phyloP scores from a whole-genome alignment of 2,329 filamentous ascomycete species.

The Amauroascus niger region DNA sequence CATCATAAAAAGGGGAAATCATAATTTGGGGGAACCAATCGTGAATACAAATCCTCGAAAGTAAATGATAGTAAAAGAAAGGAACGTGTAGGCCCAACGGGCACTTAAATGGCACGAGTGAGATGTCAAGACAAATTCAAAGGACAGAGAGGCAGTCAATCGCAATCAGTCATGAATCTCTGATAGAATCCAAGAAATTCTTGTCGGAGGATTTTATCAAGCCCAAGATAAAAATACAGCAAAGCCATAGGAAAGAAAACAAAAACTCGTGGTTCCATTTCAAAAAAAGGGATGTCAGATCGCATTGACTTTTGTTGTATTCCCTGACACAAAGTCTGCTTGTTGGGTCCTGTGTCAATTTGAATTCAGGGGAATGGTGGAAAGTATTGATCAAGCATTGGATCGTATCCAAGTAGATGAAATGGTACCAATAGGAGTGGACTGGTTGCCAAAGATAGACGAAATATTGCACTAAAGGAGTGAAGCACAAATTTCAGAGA shows the following conservation, averaged over 20 bases:
- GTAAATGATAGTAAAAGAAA: not conserved
- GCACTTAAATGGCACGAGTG: not conserved
- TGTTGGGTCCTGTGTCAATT: not conserved
- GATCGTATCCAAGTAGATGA: not conserved
- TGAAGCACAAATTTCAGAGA: not conserved
- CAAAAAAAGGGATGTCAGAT: not conserved
- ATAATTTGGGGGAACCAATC: not conserved
- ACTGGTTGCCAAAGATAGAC: not conserved
- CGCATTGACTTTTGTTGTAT: too few species aligned
- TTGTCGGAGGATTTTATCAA: not conserved
- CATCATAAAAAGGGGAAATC: not conserved
- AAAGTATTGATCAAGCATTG: not conserved
- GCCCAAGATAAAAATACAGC: conserved; percentile 14
- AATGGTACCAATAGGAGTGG: not conserved
- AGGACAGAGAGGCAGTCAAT: not conserved
- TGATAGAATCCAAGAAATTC: not conserved
- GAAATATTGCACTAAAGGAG: conserved; percentile 3
- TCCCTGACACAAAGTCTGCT: not conserved
- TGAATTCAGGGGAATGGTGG: not conserved
- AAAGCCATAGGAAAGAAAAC: not conserved
- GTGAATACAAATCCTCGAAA: conserved; percentile 10
- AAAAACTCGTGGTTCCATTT: not conserved
- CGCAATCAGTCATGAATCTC: not conserved
- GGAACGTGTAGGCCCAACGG: not conserved
- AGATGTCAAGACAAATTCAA: not conserved